Conservation (phyloP, 805 yeast genomes). For the Blastobotrys mokoenaii region DNA sequence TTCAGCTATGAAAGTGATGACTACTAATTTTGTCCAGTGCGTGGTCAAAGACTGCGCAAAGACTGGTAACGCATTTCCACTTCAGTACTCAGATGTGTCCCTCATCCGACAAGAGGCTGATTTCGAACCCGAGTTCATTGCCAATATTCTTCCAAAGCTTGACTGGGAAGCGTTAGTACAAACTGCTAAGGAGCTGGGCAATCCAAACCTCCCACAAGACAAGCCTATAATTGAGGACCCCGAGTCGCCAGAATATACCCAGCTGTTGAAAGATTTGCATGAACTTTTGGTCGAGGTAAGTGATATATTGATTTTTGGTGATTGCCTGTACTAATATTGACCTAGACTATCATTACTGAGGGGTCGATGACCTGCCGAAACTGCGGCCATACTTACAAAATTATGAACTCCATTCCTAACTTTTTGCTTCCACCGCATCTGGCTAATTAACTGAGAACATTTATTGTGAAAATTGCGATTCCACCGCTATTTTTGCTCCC, state of each 20-base stretch:
- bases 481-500: too few relatives aligned
- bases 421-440: slow-evolving; percentile 91
- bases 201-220: slow-evolving; percentile 20
- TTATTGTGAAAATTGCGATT: background rate
- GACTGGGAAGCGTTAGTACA: slow-evolving; percentile 80
- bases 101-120: slow-evolving; percentile 71
- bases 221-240: slow-evolving; percentile 22
- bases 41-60: slow-evolving; percentile 76
- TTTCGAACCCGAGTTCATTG: slow-evolving; percentile 71
- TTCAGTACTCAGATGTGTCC: slow-evolving; percentile 59
- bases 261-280: slow-evolving; percentile 69
- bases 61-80: slow-evolving; percentile 71
- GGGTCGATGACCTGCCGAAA: slow-evolving; percentile 85
- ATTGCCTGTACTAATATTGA: background rate
- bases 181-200: slow-evolving; percentile 61
- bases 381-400: slow-evolving; percentile 81
- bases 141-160: slow-evolving; percentile 66
- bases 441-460: slow-evolving; percentile 31
- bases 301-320: background rate
- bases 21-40: slow-evolving; percentile 95
- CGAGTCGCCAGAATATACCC: background rate
- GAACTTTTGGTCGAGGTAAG: slow-evolving; percentile 55
- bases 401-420: slow-evolving; percentile 91
- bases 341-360: slow-evolving; percentile 63
- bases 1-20: slow-evolving; percentile 69